Evolutionary conservation across 179 eudicot species (phyloP), one percentile per base, ranked within the genome.

Genomic region (Silene vulgaris): DNA sequence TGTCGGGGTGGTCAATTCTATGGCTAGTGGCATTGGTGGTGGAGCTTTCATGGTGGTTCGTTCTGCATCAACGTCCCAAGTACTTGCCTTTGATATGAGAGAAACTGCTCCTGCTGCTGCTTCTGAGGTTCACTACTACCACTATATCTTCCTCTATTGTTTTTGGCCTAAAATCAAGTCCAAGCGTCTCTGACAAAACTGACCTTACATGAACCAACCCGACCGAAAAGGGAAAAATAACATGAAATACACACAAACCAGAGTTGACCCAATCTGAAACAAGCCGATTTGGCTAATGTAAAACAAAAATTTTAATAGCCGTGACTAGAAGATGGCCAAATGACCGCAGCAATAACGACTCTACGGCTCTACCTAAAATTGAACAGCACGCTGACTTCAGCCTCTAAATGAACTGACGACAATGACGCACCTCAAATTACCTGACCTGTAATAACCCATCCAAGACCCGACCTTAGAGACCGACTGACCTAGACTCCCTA

Each of bases 101-200:
- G 99, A 95, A 80, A 90, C 99, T 78, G 99, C 99, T 66, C 99
- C 99, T 50, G 65, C 76, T 29, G 95, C 97, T 86, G 89, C 99
- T 80, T 87, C 96, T 45, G 80, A 90, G 97, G 98, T 93, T 54
- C 35, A 1, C 56, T 64, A 29, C 52, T 32, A 14, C 61, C 64
- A 29, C 52, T 26, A 17, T 54, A 17, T 54, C 52, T 73, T n/a
- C 29, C 37, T 17, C 13, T 50, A 2, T 50, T 50, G 45, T 37
- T 37, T 37, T 37, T 7, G 45, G 45, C 45, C 45, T 37, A 37
- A 7, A 7, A 37, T 37, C 8, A 37, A 37, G 45, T 37, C 45
- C 45, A 5, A 37, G n/a, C 14, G 57, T 50, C 57, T 50, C 16
- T 50, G 16, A 50, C 57, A 12, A 50, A 50, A 50, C 57, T 50